These are phyloP conservation scores for Fusarium circinatum DNA, from an alignment of 2,329 filamentous ascomycete genomes.

Conservation along the genomic window DNA sequence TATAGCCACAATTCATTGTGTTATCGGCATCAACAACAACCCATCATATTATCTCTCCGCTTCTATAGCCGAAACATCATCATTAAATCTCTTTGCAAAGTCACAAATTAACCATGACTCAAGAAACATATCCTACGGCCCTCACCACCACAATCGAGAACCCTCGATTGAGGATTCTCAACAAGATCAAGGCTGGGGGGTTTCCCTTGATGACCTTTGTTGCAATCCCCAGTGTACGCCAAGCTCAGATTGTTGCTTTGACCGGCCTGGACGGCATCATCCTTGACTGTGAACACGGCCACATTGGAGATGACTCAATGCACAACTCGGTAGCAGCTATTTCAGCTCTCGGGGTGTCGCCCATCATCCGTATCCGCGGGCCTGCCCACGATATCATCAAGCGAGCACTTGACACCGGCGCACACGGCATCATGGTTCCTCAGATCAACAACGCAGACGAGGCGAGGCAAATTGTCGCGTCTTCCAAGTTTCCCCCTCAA, in stretches of 20 bases:
- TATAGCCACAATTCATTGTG: not conserved
- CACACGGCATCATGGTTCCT: conserved; percentile 57
- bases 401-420: conserved; percentile 56
- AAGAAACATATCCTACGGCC: conserved; percentile 13
- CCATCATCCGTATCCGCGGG: conserved; percentile 28
- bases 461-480: conserved; percentile 51
- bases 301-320: conserved; percentile 18
- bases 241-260: conserved; percentile 59
- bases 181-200: conserved; percentile 52
- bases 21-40: not conserved
- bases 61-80: not conserved
- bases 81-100: not conserved
- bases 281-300: conserved; percentile 51
- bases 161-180: conserved; percentile 55
- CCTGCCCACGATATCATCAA: conserved; percentile 51
- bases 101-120: conserved; percentile 2
- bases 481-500: conserved; percentile 56
- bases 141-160: conserved; percentile 50
- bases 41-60: not conserved
- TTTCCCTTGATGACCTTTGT: conserved; percentile 61
- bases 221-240: conserved; percentile 57
- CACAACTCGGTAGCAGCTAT: conserved; percentile 15
- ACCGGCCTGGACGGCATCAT: conserved; percentile 62
- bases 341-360: conserved; percentile 11
- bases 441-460: conserved; percentile 56